These are phyloP conservation scores for Poterioochromonas sp. DNA, from an alignment of 352 stramenopile species.

Conservation along the genomic window DNA sequence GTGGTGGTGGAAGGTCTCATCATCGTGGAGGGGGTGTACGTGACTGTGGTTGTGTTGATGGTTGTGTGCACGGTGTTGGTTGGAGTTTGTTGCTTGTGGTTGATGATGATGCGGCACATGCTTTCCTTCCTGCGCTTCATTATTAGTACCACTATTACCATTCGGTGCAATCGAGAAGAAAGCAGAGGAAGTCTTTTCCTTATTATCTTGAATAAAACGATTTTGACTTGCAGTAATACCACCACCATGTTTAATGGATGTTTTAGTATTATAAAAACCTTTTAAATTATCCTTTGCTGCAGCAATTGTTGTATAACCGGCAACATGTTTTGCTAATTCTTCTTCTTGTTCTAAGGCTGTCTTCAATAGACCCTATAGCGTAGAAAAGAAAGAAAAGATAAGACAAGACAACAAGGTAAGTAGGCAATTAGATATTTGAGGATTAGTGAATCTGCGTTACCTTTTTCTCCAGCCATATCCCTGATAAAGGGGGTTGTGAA, in stretches of 20 bases:
- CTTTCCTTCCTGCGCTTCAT: too few species aligned
- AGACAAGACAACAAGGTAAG: not conserved
- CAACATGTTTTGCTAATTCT: conserved; percentile 27
- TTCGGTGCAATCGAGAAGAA: too few species aligned
- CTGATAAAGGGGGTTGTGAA: conserved; percentile 6
- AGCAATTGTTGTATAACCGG: conserved; percentile 20
- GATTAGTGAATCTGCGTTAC: not conserved
- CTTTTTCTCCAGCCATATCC: conserved; percentile 35
- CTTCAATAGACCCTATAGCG: conserved; percentile 13
- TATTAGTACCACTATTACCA: too few species aligned
- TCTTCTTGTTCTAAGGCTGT: conserved; percentile 29
- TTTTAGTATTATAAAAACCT: not conserved
- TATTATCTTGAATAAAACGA: too few species aligned
- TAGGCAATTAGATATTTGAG: not conserved
- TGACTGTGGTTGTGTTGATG: not conserved
- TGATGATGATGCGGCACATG: too few species aligned
- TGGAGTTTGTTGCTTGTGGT: too few species aligned
- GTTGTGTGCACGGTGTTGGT: too few species aligned
- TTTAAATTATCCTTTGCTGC: not conserved
- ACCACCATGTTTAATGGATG: not conserved
- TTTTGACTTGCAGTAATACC: too few species aligned
- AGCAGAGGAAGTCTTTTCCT: too few species aligned
- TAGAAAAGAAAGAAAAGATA: not conserved
- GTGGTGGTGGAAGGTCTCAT: not conserved
- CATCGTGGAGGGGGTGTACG: not conserved